Evolutionary conservation across 2,329 filamentous ascomycete species (phyloP).

Genomic region (Biscogniauxia marginata): DNA sequence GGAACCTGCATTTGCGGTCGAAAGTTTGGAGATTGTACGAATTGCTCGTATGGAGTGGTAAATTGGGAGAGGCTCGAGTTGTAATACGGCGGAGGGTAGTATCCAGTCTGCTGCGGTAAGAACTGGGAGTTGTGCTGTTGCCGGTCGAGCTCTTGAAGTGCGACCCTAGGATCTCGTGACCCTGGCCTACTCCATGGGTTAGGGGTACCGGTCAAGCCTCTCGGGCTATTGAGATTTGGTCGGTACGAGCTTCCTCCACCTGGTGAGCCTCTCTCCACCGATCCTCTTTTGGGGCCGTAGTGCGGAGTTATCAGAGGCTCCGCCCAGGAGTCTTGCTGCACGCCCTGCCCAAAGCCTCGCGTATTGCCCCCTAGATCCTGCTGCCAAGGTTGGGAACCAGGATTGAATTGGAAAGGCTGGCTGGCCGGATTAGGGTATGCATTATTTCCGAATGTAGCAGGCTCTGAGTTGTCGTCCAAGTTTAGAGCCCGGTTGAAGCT

Average conservation of each 20-base stretch:
- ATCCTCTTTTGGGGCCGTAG: constrained; percentile 35
- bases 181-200: constrained; percentile 38
- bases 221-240: constrained; percentile 30
- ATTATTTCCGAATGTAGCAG: constrained; percentile 10
- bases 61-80: constrained; percentile 38
- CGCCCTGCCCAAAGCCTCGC: constrained; percentile 23
- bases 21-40: constrained; percentile 34
- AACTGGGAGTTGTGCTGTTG: constrained; percentile 35
- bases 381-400: constrained; percentile 47
- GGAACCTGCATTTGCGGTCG: constrained; percentile 34
- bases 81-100: constrained; percentile 37
- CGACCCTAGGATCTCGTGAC: constrained; percentile 35
- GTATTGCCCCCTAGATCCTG: constrained; percentile 27
- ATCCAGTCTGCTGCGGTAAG: constrained; percentile 28
- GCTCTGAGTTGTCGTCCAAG: constrained; percentile 33
- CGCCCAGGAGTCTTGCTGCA: constrained; percentile 32
- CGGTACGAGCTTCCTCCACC: constrained; percentile 33
- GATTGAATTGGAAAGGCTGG: constrained; percentile 47
- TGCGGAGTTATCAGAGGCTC: constrained; percentile 29
- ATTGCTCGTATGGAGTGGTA: constrained; percentile 35
- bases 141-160: constrained; percentile 39
- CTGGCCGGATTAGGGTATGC: constrained; percentile 20
- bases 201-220: constrained; percentile 29
- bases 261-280: constrained; percentile 40
- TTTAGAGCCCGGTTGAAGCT: constrained; percentile 34